Base-by-base conservation (phyloP, 148 eudicot species). In the Chenopodium suecicum region DNA sequence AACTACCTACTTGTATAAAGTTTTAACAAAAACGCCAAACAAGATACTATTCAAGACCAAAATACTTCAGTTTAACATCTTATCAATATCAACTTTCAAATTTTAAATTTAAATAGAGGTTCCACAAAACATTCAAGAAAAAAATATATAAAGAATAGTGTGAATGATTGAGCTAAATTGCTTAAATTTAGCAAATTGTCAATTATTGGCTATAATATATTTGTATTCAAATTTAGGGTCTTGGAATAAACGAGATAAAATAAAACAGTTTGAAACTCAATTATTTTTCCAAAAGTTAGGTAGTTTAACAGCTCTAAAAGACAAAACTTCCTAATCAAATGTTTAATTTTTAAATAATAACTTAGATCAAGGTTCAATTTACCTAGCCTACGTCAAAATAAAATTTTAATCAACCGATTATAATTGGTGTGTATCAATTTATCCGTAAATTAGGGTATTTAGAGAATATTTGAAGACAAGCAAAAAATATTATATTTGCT, bases 271-370 rank as follows among this genome's bases (percentile, higher is more conserved):
- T 81, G 1, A 63, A 56, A 44, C 11, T 62, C 31, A 20, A 48
- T 12, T 25, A 23, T 23, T 52, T 73, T 73, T 74, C 32, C 73
- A 74, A 79, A 41, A 73, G 62, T 29, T 83, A 74, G 85, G 79
- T 83, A 79, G 70, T 79, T 73, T 14, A 66, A 74, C 11, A 48
- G 60, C 25, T 44, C 54, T 78, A 78, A 17, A 70, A 71, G 73
- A 74, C 73, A 81, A 79, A 74, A 74, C 23, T 65, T 81, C 50
- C 13, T 54, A 22, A 11, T 44, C 70, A 41, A 48, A 17, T 65
- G 12, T 2, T 73, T 4, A 27, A 37, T 46, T n/a, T 46, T n/a
- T 66, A 72, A 34, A 8, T 62, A 20, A 13, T 13, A 76, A 65
- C 64, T 81, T 74, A 67, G 4, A 52, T 64, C 74, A 75, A 74